Base-by-base conservation (phyloP, 768 basidiomycete genomes). In the Boletus edulis region DNA sequence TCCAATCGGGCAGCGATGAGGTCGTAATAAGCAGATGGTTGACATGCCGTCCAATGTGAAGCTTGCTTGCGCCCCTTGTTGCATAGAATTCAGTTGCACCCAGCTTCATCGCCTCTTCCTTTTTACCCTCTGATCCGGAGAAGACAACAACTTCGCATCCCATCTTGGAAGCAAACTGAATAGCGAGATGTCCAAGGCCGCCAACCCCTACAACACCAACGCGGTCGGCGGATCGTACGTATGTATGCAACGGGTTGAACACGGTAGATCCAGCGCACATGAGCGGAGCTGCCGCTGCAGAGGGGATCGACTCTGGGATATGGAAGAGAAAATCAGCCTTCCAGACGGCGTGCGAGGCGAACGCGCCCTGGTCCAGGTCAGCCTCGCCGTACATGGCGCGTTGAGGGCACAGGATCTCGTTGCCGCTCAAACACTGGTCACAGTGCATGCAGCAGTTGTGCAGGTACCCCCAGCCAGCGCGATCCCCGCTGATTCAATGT, bases 81-180 rank as follows among this genome's bases (percentile, higher is more conserved):
- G 64, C 62, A 38, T 74, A 67, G 51, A 74, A 75, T 51, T 75
- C 75, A 9, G 53, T 62, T 2, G 74, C 75, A 4, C 75, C 74
- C 0, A 75, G 63, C 18, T 47, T 45, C 46, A 42, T 56, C 18
- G 75, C 72, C 32, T 75, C 72, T 9, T 67, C 63, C 43, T 40
- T 67, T 55, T 75, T 76, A 24, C 43, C 48, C 8, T 75, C 70
- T 0, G 72, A 68, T 24, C 65, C 46, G 6, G 72, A 74, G 31
- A 75, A 69, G 6, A 70, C 74, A 46, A 71, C 66, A 5, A 75
- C 74, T 8, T 69, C 68, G 18, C 71, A 72, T 14, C 74, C 74
- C 69, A 75, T 75, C 59, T 73, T 76, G 34, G 68, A 55, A 29
- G 29, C 29, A 29, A 29, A 29, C 29, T 29, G 29, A 29, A 29